Evolutionary conservation across 257 asterid species (phyloP).

Genomic region (Anisodus acutangulus): DNA sequence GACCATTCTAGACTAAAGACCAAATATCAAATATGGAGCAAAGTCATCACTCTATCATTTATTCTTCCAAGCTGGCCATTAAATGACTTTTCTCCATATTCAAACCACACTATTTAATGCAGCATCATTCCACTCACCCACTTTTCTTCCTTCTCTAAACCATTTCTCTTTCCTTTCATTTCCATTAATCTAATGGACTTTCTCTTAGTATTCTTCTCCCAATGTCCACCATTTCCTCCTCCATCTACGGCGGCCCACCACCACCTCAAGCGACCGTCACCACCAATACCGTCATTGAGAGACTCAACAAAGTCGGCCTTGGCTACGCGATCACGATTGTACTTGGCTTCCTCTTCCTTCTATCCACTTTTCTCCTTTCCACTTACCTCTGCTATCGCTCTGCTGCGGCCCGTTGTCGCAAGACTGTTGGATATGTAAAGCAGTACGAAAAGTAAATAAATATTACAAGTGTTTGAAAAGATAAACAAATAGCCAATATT

Average conservation of each 20-base stretch:
- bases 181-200: conserved; percentile 52
- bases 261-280: conserved; percentile 44
- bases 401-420: conserved; percentile 39
- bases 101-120: conserved; percentile 54
- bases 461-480: too few species aligned
- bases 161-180: neutral
- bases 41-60: conserved; percentile 32
- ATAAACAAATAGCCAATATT: too few species aligned
- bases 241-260: conserved; percentile 37
- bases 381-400: conserved; percentile 78
- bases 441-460: too few species aligned
- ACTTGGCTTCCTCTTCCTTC: conserved; percentile 78
- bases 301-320: conserved; percentile 54
- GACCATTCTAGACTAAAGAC: neutral
- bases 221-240: conserved; percentile 55
- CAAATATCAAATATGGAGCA: neutral
- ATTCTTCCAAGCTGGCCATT: conserved; percentile 44
- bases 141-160: conserved; percentile 24
- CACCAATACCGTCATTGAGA: conserved; percentile 35
- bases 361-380: conserved; percentile 68
- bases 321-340: conserved; percentile 84
- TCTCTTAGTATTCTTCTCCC: conserved; percentile 27
- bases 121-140: conserved; percentile 42
- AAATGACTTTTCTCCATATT: conserved; percentile 47
- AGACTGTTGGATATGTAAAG: too few species aligned